Percentiles rank a stretch among this genome's conserved stretches.
These are phyloP conservation scores for Echeveria elegans DNA, from an alignment of 164 flowering plant species.

Conservation along the genomic window DNA sequence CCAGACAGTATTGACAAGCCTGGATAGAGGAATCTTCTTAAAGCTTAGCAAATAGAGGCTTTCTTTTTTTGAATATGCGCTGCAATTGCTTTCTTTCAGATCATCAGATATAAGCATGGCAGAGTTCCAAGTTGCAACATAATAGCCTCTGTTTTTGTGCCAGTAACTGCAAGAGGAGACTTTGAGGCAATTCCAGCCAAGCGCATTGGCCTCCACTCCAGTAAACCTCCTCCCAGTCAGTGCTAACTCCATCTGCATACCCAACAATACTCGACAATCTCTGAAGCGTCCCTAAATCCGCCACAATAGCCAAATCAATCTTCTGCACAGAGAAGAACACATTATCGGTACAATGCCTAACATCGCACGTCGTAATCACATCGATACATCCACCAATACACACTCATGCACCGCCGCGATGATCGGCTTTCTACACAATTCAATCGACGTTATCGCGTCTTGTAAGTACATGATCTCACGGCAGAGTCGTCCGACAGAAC, in stretches of 20 bases:
- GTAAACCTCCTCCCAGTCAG: constrained; percentile 59
- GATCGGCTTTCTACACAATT: constrained; percentile 75
- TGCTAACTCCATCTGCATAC: constrained; percentile 63
- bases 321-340: constrained; percentile 79
- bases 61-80: constrained; percentile 48
- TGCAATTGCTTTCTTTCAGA: constrained; percentile 42
- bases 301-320: constrained; percentile 70
- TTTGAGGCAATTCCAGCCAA: constrained; percentile 72
- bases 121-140: constrained; percentile 89
- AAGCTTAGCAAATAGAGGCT: constrained; percentile 59
- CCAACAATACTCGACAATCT: constrained; percentile 81
- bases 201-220: constrained; percentile 55
- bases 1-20: background rate
- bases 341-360: constrained; percentile 52
- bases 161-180: constrained; percentile 76
- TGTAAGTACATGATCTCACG: constrained; percentile 52
- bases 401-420: constrained; percentile 54
- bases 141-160: constrained; percentile 85
- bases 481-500: constrained; percentile 44
- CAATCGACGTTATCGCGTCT: constrained; percentile 59
- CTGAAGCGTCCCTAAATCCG: constrained; percentile 89
- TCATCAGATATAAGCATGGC: constrained; percentile 60
- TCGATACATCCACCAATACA: constrained; percentile 89
- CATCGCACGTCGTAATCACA: constrained; percentile 71
- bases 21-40: constrained; percentile 16